Base-by-base conservation (phyloP, 352 stramenopile genomes). In the Globisporangium splendens region DNA sequence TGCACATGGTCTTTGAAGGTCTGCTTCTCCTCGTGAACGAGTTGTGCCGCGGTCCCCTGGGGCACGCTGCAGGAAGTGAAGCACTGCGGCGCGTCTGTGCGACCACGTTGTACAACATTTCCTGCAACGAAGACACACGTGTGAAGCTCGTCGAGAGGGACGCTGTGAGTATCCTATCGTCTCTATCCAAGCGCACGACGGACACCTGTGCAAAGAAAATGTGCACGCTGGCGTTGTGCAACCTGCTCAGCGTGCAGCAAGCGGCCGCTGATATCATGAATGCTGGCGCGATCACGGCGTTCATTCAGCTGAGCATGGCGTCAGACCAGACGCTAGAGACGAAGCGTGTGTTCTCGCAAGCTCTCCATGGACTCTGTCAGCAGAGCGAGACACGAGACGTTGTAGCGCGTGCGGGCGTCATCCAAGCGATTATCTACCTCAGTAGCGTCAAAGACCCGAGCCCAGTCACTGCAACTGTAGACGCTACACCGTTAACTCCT, bases 1-100 rank as follows among this genome's bases (percentile, higher is more conserved):
- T 88, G 4, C 82, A 80, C 10, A 91, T 94, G 73, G 80, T 94
- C n/a, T 69, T 85, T 22, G 82, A 92, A 68, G 83, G 84, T 0
- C 43, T 91, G 4, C 42, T 93, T 8, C 54, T 79, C 5, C 56
- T 93, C 7, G 66, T 88, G 1, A 83, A 85, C n/a, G 70, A 84
- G 42, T 60, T 92, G 10, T 82, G 61, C 44, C 58, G 66, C 0
- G 68, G 65, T 7, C 15, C 59, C n/a, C 38, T 47, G 1, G 48
- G 46, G 50, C 22, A 33, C 11, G 54, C 43, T 18, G 12, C 39
- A 44, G 42, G 22, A 8, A 65, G 77, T 1, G 70, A 85, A 28
- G 46, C 67, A 10, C 51, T 90, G 17, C 63, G 62, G 3, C 49
- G 44, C 0, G 72, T 87, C 8, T 91, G 80, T 52, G 79, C 79